Evolutionary conservation across 176 grass and related monocot genomes (phyloP).

Genomic region (Bromus sterilis): DNA sequence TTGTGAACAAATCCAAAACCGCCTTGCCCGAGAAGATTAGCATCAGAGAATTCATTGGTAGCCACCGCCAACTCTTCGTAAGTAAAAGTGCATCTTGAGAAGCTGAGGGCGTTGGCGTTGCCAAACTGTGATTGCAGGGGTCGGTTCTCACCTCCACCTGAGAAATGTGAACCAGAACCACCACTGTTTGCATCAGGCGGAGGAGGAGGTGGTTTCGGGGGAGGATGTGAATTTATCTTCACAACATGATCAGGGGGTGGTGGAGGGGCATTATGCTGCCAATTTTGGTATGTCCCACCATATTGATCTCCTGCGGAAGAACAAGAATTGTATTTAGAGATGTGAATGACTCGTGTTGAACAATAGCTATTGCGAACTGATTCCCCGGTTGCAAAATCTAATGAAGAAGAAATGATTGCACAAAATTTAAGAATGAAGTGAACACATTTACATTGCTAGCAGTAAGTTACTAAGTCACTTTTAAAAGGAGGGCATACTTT

Average conservation of each 20-base stretch:
- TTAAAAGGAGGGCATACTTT: not conserved
- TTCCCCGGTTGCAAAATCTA: constrained; percentile 4
- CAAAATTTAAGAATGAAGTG: not conserved
- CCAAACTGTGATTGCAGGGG: constrained; percentile 36
- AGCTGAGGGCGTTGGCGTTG: constrained; percentile 10
- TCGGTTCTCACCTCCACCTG: constrained; percentile 41
- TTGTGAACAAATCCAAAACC: constrained; percentile 90
- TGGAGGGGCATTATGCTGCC: constrained; percentile 65
- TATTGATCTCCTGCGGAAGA: constrained; percentile 61
- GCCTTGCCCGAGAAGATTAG: constrained; percentile 77
- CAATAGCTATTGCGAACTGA: not conserved
- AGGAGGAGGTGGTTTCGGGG: constrained; percentile 34
- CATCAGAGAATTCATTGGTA: constrained; percentile 57
- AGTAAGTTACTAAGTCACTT: not conserved
- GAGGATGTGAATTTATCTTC: constrained; percentile 43
- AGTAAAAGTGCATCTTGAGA: constrained; percentile 58
- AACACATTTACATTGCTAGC: not conserved
- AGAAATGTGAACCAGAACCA: constrained; percentile 68
- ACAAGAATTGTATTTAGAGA: not conserved
- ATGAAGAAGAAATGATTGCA: not conserved
- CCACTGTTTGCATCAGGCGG: constrained; percentile 47
- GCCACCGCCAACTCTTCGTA: constrained; percentile 51
- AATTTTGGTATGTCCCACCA: constrained; percentile 58
- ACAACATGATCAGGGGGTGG: constrained; percentile 62
- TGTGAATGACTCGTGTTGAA: not conserved